Conservation (phyloP, 306 rosid genomes). For the Vigna trinervia region DNA sequence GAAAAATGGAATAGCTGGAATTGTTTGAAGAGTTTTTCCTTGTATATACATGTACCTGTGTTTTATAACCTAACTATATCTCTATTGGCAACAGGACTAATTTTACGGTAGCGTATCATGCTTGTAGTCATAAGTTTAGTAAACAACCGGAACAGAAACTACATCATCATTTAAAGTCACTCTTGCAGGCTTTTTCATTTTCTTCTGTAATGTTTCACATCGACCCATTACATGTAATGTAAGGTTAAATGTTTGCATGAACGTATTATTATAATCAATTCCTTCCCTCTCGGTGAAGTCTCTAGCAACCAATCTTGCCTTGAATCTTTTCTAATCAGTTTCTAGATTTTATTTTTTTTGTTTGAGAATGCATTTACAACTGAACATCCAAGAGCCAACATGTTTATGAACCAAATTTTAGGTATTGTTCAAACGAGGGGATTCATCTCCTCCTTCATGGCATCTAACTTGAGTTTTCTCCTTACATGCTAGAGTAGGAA, state of each 20-base stretch:
- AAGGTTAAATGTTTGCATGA: not conserved
- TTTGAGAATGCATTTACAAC: too few species aligned
- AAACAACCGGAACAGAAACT: not conserved
- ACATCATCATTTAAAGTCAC: not conserved
- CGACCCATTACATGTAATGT: not conserved
- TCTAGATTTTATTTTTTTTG: too few species aligned
- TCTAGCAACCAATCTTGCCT: too few species aligned
- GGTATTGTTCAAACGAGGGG: too few species aligned
- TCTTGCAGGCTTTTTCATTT: not conserved
- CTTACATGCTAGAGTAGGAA: too few species aligned
- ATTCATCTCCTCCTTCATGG: too few species aligned
- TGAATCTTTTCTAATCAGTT: too few species aligned
- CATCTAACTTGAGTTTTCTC: too few species aligned
- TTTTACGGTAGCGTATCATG: not conserved
- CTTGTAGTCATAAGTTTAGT: not conserved
- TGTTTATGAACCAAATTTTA: too few species aligned
- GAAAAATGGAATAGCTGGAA: not conserved
- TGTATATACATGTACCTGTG: not conserved
- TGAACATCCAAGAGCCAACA: too few species aligned
- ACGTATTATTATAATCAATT: too few species aligned
- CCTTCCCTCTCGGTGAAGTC: too few species aligned
- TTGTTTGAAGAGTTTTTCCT: not conserved
- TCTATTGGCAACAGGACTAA: conserved; percentile 12
- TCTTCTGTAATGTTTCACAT: not conserved
- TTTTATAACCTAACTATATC: conserved; percentile 2